Evolutionary conservation across 1,284 basidiomycete genomes (phyloP), one percentile per base, ranked within the genome.

Genomic region (Malassezia sp.): DNA sequence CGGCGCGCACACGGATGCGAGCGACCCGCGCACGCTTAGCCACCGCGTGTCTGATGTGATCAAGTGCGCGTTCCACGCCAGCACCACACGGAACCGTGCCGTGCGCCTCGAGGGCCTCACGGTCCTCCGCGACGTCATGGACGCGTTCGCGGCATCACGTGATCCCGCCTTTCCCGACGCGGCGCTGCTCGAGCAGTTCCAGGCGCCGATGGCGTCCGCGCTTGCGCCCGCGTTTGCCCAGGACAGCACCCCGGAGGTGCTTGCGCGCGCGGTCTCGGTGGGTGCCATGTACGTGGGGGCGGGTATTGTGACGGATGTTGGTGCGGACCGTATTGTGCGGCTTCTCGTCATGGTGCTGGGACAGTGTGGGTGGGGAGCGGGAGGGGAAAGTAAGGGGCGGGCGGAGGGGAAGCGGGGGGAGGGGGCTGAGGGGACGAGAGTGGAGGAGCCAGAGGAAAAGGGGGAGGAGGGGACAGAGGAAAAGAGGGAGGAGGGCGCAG

Each of bases 41-140:
- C 80, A 15, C 74, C 80, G 85, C n/a, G 80, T 91, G 2, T 79
- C 82, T 0, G 93, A 99, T 71, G 74, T 99, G 42, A 93, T 99
- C 72, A 86, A 80, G 72, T 93, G 96, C 82, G 91, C 93, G 0
- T 97, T 97, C 71, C 91, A 85, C 6, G 91, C 93, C 0, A 90
- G 87, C 24, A 88, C 91, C 0, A 87, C 93, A 2, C 83, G 89
- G 67, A 89, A 95, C 35, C 88, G 85, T 23, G 88, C 93, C 64
- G 93, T 97, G 53, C 79, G 93, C 23, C 73, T 95, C n/a, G 84
- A 89, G 66, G 93, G 93, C 1, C 73, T 97, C 20, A 76, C 84
- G 7, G 85, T 97, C 2, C 73, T 99, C 26, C 77, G 81, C 26
- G 91, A 96, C 66, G 86, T 97, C 28, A 88, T 97, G 52, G 80